Evolutionary conservation across 257 asterid genomes (phyloP).

Genomic region (Coffea canephora): DNA sequence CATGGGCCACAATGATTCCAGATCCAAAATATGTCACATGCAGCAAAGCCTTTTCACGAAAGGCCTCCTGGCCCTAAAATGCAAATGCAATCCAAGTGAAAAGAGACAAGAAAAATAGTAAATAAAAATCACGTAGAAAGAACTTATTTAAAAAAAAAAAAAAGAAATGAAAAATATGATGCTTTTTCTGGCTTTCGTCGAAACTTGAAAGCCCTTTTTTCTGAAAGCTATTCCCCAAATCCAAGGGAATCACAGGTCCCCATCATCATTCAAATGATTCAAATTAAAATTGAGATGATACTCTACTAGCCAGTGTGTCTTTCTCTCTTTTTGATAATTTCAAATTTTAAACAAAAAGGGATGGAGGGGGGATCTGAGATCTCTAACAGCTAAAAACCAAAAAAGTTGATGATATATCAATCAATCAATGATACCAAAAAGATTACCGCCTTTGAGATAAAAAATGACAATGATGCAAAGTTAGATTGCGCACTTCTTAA

Average conservation of each 20-base stretch:
- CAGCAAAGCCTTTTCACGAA: not conserved
- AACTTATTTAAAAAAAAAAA: not conserved
- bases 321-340: slow-evolving; percentile 27
- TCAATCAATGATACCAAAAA: slow-evolving; percentile 50
- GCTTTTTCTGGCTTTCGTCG: not conserved
- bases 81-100: not conserved
- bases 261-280: slow-evolving; percentile 27
- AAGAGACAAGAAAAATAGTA: not conserved
- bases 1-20: slow-evolving; percentile 11
- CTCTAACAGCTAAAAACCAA: slow-evolving; percentile 12
- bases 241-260: slow-evolving; percentile 18
- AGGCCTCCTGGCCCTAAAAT: slow-evolving; percentile 10
- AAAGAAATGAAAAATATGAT: not conserved
- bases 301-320: not conserved
- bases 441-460: slow-evolving; percentile 49
- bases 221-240: slow-evolving; percentile 11
- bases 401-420: slow-evolving; percentile 31
- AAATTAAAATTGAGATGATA: slow-evolving; percentile 11
- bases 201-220: not conserved
- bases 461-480: slow-evolving; percentile 27
- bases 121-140: not conserved
- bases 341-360: slow-evolving; percentile 33
- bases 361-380: slow-evolving; percentile 29
- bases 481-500: slow-evolving; percentile 20
- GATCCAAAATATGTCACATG: not conserved